Evolutionary conservation across 371 early-diverging fungal species (phyloP), one percentile per base, ranked within the genome.

Genomic region (Rhizopus sp.): DNA sequence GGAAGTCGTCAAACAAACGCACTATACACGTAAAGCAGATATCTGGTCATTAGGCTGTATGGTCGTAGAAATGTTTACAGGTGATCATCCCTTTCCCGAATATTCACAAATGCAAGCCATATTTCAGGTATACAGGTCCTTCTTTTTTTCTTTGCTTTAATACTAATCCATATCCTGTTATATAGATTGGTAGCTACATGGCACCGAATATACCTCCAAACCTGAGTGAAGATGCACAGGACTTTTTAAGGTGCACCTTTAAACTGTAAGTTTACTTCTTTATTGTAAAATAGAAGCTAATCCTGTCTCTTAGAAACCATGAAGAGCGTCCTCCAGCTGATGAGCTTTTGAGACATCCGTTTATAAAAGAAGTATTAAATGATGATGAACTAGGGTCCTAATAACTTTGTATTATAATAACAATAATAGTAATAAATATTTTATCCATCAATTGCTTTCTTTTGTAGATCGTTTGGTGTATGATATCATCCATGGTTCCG

Each of bases 21-120:
- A 77, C 40, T 92, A 92, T 73, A 88, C 88, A 8, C 84, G 81
- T 37, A 93, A 93, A 73, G 89, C 89, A 8, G 95, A 94, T 63
- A 88, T 94, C 32, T 94, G 95, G 91, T 81, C 75, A 53, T 77
- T 97, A 17, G 98, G 96, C 6, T 98, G 98, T 68, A 85, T 98
- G 63, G 86, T 94, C 0, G 87, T 96, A 1, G 98, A 98, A 74
- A 98, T 98, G 98, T 86, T 95, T 66, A 95, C 96, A 0, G 94
- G 93, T 5, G 80, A 85, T 13, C 96, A 96, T 69, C 98, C 98
- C 5, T 98, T 96, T 82, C 88, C 93, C n/a, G 86, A 91, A 41
- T 86, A 88, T 48, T 88, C 90, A 45, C 94, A 95, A 70, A 88
- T 93, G 84, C 93, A 96, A 73, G 95, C 96, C 4, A 90, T 95